Evolutionary conservation across 2,329 filamentous ascomycete species (phyloP).

Genomic region (Diplocarpon mali): DNA sequence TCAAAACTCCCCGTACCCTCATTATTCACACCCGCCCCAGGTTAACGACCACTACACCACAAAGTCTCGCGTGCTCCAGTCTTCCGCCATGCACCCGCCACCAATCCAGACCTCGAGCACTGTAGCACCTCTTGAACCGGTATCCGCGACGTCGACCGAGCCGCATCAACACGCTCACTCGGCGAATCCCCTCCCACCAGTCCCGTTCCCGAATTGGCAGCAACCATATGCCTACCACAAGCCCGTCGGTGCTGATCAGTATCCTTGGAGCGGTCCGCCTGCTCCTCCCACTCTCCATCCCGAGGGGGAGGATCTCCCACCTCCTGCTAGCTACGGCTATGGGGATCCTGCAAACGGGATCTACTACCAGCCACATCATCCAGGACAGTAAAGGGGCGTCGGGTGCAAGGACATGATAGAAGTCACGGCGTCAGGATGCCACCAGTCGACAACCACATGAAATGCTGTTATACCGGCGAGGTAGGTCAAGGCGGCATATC

Average conservation of each 20-base stretch:
- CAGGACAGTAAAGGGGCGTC: slow-evolving; percentile 14
- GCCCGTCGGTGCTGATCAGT: slow-evolving; percentile 16
- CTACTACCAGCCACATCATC: slow-evolving; percentile 22
- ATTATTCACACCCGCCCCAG: slow-evolving; percentile 13
- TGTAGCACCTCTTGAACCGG: slow-evolving; percentile 15
- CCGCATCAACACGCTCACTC: slow-evolving; percentile 18
- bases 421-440: no score
- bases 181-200: slow-evolving; percentile 14
- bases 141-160: slow-evolving; percentile 16
- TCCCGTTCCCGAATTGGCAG: slow-evolving; percentile 21
- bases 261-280: slow-evolving; percentile 20
- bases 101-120: slow-evolving; percentile 16
- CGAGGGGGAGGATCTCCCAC: slow-evolving; percentile 6
- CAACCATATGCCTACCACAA: slow-evolving; percentile 23
- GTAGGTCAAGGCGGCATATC: no score
- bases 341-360: slow-evolving; percentile 16
- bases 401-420: not conserved
- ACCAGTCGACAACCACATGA: no score
- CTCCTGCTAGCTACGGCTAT: slow-evolving; percentile 18
- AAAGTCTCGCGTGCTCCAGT: slow-evolving; percentile 19
- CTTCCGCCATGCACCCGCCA: slow-evolving; percentile 23
- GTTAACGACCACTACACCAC: slow-evolving; percentile 18
- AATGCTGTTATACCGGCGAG: no score
- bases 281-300: slow-evolving; percentile 9
- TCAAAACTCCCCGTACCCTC: slow-evolving; percentile 18